Evolutionary conservation across 2,329 filamentous ascomycete species (phyloP), one percentile per base, ranked within the genome.

Genomic region (Pseudogymnoascus sp.): DNA sequence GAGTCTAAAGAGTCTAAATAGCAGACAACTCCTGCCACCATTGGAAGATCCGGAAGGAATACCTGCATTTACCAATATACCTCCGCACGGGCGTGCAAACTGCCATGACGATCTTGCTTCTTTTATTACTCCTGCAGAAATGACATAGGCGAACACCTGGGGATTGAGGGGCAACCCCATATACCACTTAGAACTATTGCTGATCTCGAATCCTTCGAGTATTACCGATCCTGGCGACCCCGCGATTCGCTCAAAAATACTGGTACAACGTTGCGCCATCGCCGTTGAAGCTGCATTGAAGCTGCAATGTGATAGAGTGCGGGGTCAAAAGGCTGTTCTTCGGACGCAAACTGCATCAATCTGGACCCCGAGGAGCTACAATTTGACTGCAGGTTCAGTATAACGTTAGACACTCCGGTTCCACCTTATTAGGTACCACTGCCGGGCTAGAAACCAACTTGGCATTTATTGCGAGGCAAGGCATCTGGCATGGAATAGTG

Each of bases 1-100:
- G 48, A 55, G 48, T 55, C 48, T 55, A 55, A 55, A 55, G 48
- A 55, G 48, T 55, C 48, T 55, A 55, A 55, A 55, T 55, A 55
- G 7, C 29, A 21, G 5, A 35, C 21, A 55, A 15, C 29, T 55
- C 48, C 29, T 33, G 4, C 48, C 35, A 2, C 10, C 29, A 55
- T 1, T 35, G 15, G 48, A 55, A 9, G 48, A 55, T 35, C 48
- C 48, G 48, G 48, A 33, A 55, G 48, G 48, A 55, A 55, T 55
- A 55, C 48, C 48, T 55, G 29, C 29, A 55, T 55, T 55, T 55
- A 15, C 35, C 29, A 55, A 55, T 55, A 55, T 55, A 33, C 9
- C 48, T n/a, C 48, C 48, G 48, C 48, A 35, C 48, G 35, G 29
- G 48, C 15, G 12, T 55, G 12, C 29, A 5, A 55, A 55, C 48